A percentile compares a stretch with the other conserved stretches of the same genome.
These are phyloP conservation scores for Cadophora sp. DNA, from an alignment of 2,329 filamentous ascomycete genomes.

Conservation along the genomic window DNA sequence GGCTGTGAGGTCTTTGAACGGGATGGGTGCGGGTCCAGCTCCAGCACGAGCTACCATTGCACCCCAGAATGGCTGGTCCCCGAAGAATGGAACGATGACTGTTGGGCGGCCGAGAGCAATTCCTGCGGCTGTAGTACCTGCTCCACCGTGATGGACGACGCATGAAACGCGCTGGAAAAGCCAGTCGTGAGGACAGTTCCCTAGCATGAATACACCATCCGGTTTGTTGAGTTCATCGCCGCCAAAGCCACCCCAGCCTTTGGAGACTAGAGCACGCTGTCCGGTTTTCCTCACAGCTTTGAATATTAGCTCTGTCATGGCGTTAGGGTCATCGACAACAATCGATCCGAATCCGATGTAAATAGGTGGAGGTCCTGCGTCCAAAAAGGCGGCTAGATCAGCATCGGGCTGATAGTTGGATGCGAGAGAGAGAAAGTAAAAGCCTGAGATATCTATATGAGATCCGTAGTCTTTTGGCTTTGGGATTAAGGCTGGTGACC, in stretches of 20 bases:
- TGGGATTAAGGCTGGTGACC: slow-evolving; percentile 77
- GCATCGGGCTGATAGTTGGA: slow-evolving; percentile 69
- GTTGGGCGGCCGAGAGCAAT: slow-evolving; percentile 82
- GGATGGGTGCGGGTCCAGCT: slow-evolving; percentile 74
- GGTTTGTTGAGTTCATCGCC: slow-evolving; percentile 72
- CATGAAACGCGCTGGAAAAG: slow-evolving; percentile 81
- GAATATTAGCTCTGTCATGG: slow-evolving; percentile 74
- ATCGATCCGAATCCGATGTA: slow-evolving; percentile 88
- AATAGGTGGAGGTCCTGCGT: slow-evolving; percentile 72
- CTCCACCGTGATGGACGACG: slow-evolving; percentile 88
- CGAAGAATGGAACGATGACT: slow-evolving; percentile 85
- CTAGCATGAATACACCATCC: slow-evolving; percentile 81
- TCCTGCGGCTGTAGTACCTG: slow-evolving; percentile 87
- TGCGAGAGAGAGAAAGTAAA: slow-evolving; percentile 75
- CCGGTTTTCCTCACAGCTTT: slow-evolving; percentile 71
- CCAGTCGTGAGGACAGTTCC: slow-evolving; percentile 89
- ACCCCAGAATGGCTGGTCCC: slow-evolving; percentile 85
- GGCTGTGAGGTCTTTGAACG: slow-evolving; percentile 70
- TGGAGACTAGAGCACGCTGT: slow-evolving; percentile 81
- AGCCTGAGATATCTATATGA: slow-evolving; percentile 76
- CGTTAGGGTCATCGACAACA: slow-evolving; percentile 77
- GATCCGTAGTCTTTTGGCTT: slow-evolving; percentile 79
- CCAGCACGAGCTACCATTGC: slow-evolving; percentile 75
- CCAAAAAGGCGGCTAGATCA: slow-evolving; percentile 70
- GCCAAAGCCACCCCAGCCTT: slow-evolving; percentile 87